phyloP scores from a whole-genome alignment of 139 green algal species.

The Chlamydomonas eustigma region DNA sequence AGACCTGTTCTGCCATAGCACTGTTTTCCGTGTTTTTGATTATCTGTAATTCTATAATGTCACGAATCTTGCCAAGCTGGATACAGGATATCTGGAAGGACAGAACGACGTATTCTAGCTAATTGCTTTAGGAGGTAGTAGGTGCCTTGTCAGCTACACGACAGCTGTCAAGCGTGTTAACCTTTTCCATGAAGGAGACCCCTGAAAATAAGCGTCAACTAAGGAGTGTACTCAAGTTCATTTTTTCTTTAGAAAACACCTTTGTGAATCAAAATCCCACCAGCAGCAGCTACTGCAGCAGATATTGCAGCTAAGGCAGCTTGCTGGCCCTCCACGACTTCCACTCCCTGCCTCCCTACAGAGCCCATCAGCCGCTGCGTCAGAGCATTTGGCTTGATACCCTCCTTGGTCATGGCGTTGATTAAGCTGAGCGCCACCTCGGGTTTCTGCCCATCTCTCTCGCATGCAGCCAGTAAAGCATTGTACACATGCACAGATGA shows the following conservation, averaged over 20 bases:
- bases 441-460: slow-evolving; percentile 49
- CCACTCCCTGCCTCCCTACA: slow-evolving; percentile 61
- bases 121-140: too few relatives aligned
- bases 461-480: slow-evolving; percentile 75
- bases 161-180: too few relatives aligned
- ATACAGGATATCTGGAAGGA: too few relatives aligned
- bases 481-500: slow-evolving; percentile 78
- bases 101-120: too few relatives aligned
- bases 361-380: slow-evolving; percentile 53
- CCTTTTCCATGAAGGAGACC: too few relatives aligned
- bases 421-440: slow-evolving; percentile 27
- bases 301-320: slow-evolving; percentile 62
- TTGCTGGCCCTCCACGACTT: slow-evolving; percentile 69
- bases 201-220: too few relatives aligned
- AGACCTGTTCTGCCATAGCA: too few relatives aligned
- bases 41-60: too few relatives aligned
- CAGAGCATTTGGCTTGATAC: slow-evolving; percentile 47
- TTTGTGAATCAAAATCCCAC: slow-evolving; percentile 66
- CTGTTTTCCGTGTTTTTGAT: too few relatives aligned
- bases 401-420: slow-evolving; percentile 34
- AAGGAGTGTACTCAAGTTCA: too few relatives aligned
- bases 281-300: slow-evolving; percentile 75
- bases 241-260: slow-evolving; percentile 64
- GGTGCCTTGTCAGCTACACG: too few relatives aligned
- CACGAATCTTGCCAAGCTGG: too few relatives aligned